These are phyloP conservation scores for Zasmidium cellare DNA, from an alignment of 2,329 filamentous ascomycete species.

Conservation along the genomic window DNA sequence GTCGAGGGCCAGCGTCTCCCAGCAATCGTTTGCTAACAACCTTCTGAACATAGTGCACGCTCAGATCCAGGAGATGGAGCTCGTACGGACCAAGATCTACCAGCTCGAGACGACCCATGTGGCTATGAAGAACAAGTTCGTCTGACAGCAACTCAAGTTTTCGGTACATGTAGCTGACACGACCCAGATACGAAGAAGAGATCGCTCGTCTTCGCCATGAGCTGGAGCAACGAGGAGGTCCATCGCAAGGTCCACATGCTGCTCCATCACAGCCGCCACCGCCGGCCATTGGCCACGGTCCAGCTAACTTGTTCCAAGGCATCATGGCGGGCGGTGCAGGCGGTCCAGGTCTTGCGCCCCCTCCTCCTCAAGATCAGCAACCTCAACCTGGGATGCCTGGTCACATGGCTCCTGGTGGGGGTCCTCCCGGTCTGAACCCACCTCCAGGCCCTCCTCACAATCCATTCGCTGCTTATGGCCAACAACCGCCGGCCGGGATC, in stretches of 20 bases:
- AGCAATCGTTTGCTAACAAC: conserved; percentile 14
- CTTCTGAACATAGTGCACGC: conserved; percentile 65
- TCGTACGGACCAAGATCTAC: conserved; percentile 91
- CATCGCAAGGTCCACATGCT: conserved; percentile 65
- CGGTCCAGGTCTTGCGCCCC: conserved; percentile 76
- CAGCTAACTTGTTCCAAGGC: conserved; percentile 87
- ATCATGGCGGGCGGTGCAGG: conserved; percentile 93
- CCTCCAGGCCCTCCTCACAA: conserved; percentile 63
- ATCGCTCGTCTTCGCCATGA: conserved; percentile 83
- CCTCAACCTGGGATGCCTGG: conserved; percentile 56
- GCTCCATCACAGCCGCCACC: conserved; percentile 83
- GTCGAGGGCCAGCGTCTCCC: background rate
- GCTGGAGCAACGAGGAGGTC: conserved; percentile 70
- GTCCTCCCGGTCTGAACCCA: conserved; percentile 62
- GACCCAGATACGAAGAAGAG: conserved; percentile 84
- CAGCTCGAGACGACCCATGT: conserved; percentile 88
- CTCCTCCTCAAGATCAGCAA: conserved; percentile 58
- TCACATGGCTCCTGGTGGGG: conserved; percentile 71
- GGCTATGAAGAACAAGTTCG: conserved; percentile 87
- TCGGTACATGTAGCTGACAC: conserved; percentile 19
- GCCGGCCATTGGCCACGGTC: conserved; percentile 80
- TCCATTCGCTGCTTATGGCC: conserved; percentile 63
- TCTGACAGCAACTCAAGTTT: conserved; percentile 16
- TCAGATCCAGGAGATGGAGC: conserved; percentile 92
- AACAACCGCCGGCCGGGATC: conserved; percentile 58